phyloP scores from a whole-genome alignment of 2,329 filamentous ascomycete genomes.

The Diaporthe citrichinensis region DNA sequence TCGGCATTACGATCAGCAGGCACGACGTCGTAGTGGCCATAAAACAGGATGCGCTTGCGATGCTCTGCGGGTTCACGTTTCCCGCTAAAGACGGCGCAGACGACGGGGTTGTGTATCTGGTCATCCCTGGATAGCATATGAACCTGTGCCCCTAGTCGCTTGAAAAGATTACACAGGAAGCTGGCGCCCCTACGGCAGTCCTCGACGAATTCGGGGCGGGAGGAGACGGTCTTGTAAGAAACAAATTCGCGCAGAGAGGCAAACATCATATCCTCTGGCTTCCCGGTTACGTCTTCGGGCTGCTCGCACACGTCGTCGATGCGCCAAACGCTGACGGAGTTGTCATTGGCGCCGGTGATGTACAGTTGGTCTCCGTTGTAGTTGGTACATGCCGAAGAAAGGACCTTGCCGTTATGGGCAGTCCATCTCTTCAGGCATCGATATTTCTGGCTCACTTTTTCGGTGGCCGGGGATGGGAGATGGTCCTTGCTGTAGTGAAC shows the following conservation, averaged over 20 bases:
- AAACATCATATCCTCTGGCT: constrained; percentile 70
- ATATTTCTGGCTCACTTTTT: constrained; percentile 68
- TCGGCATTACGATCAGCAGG: constrained; percentile 84
- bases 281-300: constrained; percentile 53
- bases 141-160: constrained; percentile 89
- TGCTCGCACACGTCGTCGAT: constrained; percentile 64
- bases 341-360: constrained; percentile 94
- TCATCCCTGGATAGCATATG: constrained; percentile 90
- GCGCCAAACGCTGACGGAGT: constrained; percentile 90
- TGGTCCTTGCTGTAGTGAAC: constrained; percentile 73
- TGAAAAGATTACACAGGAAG: constrained; percentile 91
- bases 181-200: constrained; percentile 95
- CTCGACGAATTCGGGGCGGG: constrained; percentile 85
- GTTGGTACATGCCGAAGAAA: constrained; percentile 83
- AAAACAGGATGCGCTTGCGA: constrained; percentile 92
- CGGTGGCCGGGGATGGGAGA: constrained; percentile 55
- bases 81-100: constrained; percentile 88
- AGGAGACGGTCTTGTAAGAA: constrained; percentile 92
- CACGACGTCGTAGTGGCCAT: constrained; percentile 98
- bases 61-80: constrained; percentile 75
- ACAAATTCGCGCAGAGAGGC: constrained; percentile 88
- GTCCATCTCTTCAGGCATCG: constrained; percentile 52
- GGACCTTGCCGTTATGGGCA: constrained; percentile 88
- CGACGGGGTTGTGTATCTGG: constrained; percentile 85
- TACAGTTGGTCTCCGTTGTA: constrained; percentile 84